Evolutionary conservation across 768 basidiomycete genomes (phyloP).

Genomic region (Trametes punicea): DNA sequence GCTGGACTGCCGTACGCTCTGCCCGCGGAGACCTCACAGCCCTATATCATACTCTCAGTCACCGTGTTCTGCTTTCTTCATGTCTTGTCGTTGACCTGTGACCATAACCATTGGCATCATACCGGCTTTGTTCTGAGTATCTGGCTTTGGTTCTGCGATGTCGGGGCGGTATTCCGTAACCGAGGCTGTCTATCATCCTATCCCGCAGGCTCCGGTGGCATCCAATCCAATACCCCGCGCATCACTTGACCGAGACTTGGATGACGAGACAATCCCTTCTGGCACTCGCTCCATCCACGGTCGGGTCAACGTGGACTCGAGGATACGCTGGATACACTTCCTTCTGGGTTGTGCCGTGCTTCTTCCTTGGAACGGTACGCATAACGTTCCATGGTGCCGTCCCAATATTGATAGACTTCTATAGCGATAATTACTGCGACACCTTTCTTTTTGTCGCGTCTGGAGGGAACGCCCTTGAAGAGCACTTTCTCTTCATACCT

Average conservation of each 20-base stretch:
- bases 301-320: conserved; percentile 30
- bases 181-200: conserved; percentile 37
- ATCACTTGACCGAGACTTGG: conserved; percentile 14
- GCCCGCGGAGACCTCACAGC: too few species aligned
- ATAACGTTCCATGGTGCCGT: background rate
- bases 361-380: conserved; percentile 84
- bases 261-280: conserved; percentile 4
- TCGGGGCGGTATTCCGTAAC: conserved; percentile 9
- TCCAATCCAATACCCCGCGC: conserved; percentile 29
- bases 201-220: conserved; percentile 39
- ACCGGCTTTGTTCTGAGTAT: background rate
- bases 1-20: too few species aligned
- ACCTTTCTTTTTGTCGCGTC: conserved; percentile 72
- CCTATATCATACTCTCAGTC: too few species aligned
- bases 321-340: conserved; percentile 64
- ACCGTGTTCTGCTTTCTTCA: too few species aligned
- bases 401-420: background rate
- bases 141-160: background rate
- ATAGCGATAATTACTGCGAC: conserved; percentile 83
- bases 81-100: too few species aligned
- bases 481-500: conserved; percentile 47
- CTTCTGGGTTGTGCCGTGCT: conserved; percentile 76
- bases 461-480: conserved; percentile 56
- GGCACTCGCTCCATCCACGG: background rate
- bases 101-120: too few species aligned